Percentiles rank a stretch among this genome's conserved stretches.
Conservation (phyloP, 805 yeast species). For the Clavispora phyllophila region DNA sequence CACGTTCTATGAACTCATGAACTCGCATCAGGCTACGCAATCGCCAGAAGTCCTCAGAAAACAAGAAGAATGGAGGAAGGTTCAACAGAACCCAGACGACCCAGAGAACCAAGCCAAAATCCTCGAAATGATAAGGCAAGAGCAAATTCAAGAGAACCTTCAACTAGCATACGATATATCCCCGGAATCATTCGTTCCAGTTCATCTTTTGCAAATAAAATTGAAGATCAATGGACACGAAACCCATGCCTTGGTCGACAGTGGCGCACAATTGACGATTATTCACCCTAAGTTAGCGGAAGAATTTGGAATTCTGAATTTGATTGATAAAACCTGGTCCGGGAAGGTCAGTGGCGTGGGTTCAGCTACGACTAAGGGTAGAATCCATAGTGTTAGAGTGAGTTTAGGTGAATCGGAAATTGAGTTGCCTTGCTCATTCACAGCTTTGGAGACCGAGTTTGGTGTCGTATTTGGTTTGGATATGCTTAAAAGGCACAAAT, state of each 20-base stretch:
- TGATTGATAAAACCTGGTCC: conserved; percentile 72
- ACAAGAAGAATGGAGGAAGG: conserved; percentile 41
- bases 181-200: conserved; percentile 84
- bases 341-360: conserved; percentile 95
- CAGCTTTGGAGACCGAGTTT: conserved; percentile 55
- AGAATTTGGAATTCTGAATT: conserved; percentile 58
- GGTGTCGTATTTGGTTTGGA: conserved; percentile 86
- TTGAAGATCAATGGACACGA: conserved; percentile 74
- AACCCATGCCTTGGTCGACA: conserved; percentile 90
- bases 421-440: conserved; percentile 38
- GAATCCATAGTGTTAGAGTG: conserved; percentile 84
- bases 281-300: conserved; percentile 76
- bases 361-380: conserved; percentile 67
- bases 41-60: conserved; percentile 2
- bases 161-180: conserved; percentile 76
- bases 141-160: conserved; percentile 75
- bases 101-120: conserved; percentile 65
- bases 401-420: conserved; percentile 54
- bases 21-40: conserved; percentile 26
- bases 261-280: conserved; percentile 92
- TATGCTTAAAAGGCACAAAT: conserved; percentile 84
- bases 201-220: conserved; percentile 77
- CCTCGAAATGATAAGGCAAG: conserved; percentile 61
- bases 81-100: conserved; percentile 64
- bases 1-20: conserved; percentile 18